A percentile compares a stretch with the other conserved stretches of the same genome.
phyloP scores from a whole-genome alignment of 495 filamentous ascomycete species.

The Aspergillus campestris region DNA sequence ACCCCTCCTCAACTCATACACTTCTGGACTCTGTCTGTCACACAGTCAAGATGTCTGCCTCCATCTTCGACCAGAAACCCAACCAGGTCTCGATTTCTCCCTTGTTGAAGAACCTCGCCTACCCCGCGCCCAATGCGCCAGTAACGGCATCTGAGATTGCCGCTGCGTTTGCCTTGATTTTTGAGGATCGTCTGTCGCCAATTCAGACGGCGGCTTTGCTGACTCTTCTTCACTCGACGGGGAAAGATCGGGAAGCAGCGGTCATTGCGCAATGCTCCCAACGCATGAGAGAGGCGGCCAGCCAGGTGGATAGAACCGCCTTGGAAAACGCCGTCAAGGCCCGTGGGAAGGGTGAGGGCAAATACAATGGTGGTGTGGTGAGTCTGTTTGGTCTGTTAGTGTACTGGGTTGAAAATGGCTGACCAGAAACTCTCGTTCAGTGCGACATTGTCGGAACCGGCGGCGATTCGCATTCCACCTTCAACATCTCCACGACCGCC shows the following conservation, averaged over 20 bases:
- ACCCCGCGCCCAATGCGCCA: slow-evolving; percentile 48
- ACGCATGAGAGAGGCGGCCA: slow-evolving; percentile 62
- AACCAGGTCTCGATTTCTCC: slow-evolving; percentile 64
- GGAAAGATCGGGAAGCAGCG: slow-evolving; percentile 64
- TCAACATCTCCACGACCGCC: slow-evolving; percentile 93
- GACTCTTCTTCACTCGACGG: slow-evolving; percentile 82
- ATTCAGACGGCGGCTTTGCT: slow-evolving; percentile 79
- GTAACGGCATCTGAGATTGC: slow-evolving; percentile 78
- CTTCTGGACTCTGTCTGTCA: not conserved
- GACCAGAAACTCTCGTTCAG: slow-evolving; percentile 28
- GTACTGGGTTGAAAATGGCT: not conserved
- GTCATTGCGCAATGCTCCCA: slow-evolving; percentile 71
- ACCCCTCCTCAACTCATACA: not conserved
- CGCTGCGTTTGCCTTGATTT: slow-evolving; percentile 76
- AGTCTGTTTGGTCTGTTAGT: slow-evolving; percentile 6
- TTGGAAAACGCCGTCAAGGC: slow-evolving; percentile 50
- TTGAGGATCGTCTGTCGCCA: slow-evolving; percentile 72
- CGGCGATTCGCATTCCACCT: slow-evolving; percentile 92
- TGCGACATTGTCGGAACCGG: slow-evolving; percentile 98
- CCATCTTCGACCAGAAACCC: slow-evolving; percentile 17
- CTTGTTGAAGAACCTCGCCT: slow-evolving; percentile 67
- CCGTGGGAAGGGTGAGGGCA: slow-evolving; percentile 52
- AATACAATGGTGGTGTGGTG: slow-evolving; percentile 64
- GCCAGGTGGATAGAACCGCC: slow-evolving; percentile 50
- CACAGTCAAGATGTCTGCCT: slow-evolving; percentile 12